Percentiles rank a stretch among this genome's conserved stretches.
phyloP scores from a whole-genome alignment of 805 yeast species.

The Lipomyces mesembrius region DNA sequence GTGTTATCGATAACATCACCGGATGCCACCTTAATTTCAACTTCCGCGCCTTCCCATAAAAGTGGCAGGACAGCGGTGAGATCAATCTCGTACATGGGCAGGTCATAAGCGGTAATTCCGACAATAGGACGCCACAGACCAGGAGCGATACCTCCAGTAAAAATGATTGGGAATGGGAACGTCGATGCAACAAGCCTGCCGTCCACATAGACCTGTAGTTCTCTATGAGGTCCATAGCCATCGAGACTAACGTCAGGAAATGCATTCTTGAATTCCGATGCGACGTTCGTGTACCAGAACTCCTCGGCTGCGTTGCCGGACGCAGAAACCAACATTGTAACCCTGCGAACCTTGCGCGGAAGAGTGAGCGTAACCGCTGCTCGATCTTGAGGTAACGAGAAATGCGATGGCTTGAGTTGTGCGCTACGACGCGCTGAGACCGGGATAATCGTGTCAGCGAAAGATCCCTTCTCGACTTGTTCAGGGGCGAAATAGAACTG shows the following conservation, averaged over 20 bases:
- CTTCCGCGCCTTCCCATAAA: conserved; percentile 60
- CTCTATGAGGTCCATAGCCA: conserved; percentile 73
- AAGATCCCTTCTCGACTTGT: neutral
- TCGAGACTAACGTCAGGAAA: conserved; percentile 46
- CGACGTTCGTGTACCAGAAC: conserved; percentile 72
- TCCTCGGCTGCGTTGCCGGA: conserved; percentile 83
- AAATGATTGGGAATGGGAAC: conserved; percentile 74
- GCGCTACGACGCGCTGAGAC: conserved; percentile 21
- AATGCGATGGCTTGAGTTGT: conserved; percentile 38
- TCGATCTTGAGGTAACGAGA: conserved; percentile 48
- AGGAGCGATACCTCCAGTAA: conserved; percentile 82
- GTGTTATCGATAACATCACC: conserved; percentile 66
- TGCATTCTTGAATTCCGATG: conserved; percentile 50
- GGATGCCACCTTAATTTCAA: conserved; percentile 80
- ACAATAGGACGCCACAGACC: conserved; percentile 82
- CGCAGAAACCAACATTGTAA: conserved; percentile 61
- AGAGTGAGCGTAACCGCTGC: conserved; percentile 57
- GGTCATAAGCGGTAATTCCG: conserved; percentile 71
- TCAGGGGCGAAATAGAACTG: conserved; percentile 51
- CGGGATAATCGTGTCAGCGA: conserved; percentile 25
- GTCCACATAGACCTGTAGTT: conserved; percentile 61
- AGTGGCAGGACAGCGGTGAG: conserved; percentile 69
- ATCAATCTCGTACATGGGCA: conserved; percentile 71
- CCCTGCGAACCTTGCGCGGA: conserved; percentile 61
- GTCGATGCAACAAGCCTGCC: conserved; percentile 58